Conservation (phyloP, 768 basidiomycete species). For the Mycena vitilis region DNA sequence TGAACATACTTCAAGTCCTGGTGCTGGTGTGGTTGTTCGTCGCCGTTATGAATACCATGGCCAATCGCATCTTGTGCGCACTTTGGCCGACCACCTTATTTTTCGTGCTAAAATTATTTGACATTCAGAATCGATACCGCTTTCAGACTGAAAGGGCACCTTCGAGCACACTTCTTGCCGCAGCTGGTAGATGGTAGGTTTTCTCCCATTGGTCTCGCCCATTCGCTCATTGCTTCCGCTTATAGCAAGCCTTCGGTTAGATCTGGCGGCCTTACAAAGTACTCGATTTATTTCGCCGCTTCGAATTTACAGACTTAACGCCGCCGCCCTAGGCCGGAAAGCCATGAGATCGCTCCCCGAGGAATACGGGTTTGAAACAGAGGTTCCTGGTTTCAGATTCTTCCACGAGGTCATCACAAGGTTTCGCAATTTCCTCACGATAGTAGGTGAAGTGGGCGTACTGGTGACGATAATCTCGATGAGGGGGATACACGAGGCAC, state of each 20-base stretch:
- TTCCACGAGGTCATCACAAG: slow-evolving; percentile 31
- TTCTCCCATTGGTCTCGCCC: background rate
- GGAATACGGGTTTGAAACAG: slow-evolving; percentile 18
- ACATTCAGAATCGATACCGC: slow-evolving; percentile 32
- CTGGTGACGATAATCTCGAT: slow-evolving; percentile 31
- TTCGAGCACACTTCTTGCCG: slow-evolving; percentile 54
- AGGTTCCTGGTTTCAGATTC: slow-evolving; percentile 28
- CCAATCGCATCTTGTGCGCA: slow-evolving; percentile 37
- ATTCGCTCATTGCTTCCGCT: background rate
- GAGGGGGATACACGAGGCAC: slow-evolving; percentile 36
- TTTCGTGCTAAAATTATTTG: background rate
- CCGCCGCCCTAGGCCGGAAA: slow-evolving; percentile 18
- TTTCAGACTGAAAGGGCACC: slow-evolving; percentile 42
- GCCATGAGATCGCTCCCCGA: slow-evolving; percentile 23
- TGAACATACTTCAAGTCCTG: slow-evolving; percentile 32
- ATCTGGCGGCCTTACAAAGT: slow-evolving; percentile 39
- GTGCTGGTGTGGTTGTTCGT: slow-evolving; percentile 44
- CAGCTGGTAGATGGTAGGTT: slow-evolving; percentile 50
- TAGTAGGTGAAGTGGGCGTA: slow-evolving; percentile 21
- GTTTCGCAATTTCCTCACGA: slow-evolving; percentile 27
- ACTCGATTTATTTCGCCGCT: background rate
- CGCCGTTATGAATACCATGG: slow-evolving; percentile 38
- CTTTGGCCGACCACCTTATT: background rate
- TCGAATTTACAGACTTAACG: background rate
- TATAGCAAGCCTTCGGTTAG: slow-evolving; percentile 42